These are phyloP conservation scores for Calonectria hongkongensis DNA, from an alignment of 2,329 filamentous ascomycete genomes.

Conservation along the genomic window DNA sequence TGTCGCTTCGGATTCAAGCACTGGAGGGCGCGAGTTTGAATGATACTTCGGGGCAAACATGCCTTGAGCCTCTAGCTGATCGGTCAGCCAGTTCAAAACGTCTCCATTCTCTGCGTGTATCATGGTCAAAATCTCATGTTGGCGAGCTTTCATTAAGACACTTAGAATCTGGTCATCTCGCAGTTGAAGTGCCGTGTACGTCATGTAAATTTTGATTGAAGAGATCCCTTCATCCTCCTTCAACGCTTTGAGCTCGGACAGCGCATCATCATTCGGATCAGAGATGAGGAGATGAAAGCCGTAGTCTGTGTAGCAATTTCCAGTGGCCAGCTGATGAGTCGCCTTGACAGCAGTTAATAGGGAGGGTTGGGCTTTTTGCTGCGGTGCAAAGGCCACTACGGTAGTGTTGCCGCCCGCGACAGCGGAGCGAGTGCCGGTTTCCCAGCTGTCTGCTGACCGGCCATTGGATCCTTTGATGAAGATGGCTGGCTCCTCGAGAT, in stretches of 20 bases:
- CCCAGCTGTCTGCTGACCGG: background rate
- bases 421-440: constrained; percentile 3
- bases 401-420: constrained; percentile 11
- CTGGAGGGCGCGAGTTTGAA: constrained; percentile 54
- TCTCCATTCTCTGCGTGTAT: constrained; percentile 73
- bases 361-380: background rate
- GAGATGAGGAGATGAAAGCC: background rate
- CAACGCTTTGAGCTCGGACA: background rate
- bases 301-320: background rate
- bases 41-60: constrained; percentile 70
- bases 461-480: constrained; percentile 10
- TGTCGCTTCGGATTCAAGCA: background rate
- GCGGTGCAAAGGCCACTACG: background rate
- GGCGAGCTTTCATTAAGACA: background rate
- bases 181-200: background rate
- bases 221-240: background rate
- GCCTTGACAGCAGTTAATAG: background rate
- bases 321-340: background rate
- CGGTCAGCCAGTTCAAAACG: constrained; percentile 73
- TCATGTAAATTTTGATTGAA: constrained; percentile 21
- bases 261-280: background rate
- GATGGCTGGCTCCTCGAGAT: background rate
- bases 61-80: constrained; percentile 68
- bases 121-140: constrained; percentile 68
- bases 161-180: constrained; percentile 3